Conservation (phyloP, 1,284 basidiomycete species). For the Chiua sp. region DNA sequence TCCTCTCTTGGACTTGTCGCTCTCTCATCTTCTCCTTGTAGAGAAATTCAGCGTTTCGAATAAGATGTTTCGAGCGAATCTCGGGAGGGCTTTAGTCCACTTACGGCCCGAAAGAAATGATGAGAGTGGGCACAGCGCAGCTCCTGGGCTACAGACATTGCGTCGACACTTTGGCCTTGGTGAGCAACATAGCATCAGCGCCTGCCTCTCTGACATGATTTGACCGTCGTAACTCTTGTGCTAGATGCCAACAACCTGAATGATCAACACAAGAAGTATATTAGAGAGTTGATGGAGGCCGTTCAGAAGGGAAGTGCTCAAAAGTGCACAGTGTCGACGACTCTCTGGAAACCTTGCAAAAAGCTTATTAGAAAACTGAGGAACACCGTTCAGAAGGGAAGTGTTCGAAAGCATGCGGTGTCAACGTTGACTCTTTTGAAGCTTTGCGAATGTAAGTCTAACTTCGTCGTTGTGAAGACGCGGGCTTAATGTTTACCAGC, state of each 20-base stretch:
- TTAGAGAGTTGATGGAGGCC: conserved; percentile 10
- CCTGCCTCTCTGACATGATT: background rate
- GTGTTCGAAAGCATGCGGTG: conserved; percentile 16
- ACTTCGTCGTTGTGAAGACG: background rate
- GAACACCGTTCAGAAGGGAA: background rate
- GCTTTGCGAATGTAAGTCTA: conserved; percentile 14
- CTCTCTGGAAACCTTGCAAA: conserved; percentile 13
- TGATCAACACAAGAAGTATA: background rate
- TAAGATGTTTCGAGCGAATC: conserved; percentile 18
- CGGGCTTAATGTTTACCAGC: conserved; percentile 10
- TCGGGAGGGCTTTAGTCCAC: conserved; percentile 17
- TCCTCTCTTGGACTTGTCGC: background rate
- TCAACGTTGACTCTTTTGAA: conserved; percentile 25
- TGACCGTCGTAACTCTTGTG: background rate
- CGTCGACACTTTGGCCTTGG: conserved; percentile 17
- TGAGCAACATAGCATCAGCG: background rate
- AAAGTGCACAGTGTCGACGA: conserved; percentile 28
- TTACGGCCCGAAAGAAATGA: background rate
- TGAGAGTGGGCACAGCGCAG: too few relatives aligned
- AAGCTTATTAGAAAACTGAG: conserved; percentile 14
- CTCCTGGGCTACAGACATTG: conserved; percentile 3
- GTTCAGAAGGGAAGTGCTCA: conserved; percentile 1
- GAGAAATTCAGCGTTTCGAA: conserved; percentile 10
- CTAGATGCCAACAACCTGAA: conserved; percentile 11
- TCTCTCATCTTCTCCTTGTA: background rate